A percentile compares a stretch with the other conserved stretches of the same genome.
Conservation (phyloP, 2,329 filamentous ascomycete species). For the Trichoderma sp. region DNA sequence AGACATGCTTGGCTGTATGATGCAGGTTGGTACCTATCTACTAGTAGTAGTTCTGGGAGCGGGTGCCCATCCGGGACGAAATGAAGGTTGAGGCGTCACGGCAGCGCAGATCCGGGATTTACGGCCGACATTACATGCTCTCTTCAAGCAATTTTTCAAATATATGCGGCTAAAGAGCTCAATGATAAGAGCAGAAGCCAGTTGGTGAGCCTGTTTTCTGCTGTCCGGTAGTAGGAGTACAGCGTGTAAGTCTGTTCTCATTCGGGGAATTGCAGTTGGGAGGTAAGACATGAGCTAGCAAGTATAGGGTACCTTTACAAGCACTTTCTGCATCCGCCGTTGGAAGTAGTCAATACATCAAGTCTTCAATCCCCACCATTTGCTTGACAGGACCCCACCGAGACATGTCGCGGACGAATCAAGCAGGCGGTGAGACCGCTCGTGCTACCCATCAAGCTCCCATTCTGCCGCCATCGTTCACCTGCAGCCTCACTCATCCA, state of each 20-base stretch:
- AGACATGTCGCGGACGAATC: conserved; percentile 14
- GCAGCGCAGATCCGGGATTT: not conserved
- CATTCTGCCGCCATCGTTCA: conserved; percentile 26
- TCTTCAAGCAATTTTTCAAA: too few species aligned
- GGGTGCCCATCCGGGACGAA: not conserved
- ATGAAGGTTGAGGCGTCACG: not conserved
- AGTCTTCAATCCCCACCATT: not conserved
- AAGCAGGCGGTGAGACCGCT: conserved; percentile 28
- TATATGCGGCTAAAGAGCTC: too few species aligned
- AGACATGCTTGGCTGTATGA: not conserved
- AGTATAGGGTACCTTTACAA: not conserved
- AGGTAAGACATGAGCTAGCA: not conserved
- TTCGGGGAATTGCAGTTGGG: too few species aligned
- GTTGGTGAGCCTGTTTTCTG: too few species aligned
- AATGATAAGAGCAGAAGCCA: too few species aligned
- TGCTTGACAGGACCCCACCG: not conserved
- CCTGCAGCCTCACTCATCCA: conserved; percentile 5
- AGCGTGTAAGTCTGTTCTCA: too few species aligned
- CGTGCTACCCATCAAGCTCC: conserved; percentile 15
- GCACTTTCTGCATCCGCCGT: not conserved
- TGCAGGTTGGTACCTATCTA: not conserved
- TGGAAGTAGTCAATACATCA: not conserved
- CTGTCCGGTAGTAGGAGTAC: too few species aligned
- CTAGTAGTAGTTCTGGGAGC: too few species aligned
- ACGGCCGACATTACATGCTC: too few species aligned